Evolutionary conservation across 2,329 filamentous ascomycete genomes (phyloP).

Genomic region (Colletotrichum karsti): DNA sequence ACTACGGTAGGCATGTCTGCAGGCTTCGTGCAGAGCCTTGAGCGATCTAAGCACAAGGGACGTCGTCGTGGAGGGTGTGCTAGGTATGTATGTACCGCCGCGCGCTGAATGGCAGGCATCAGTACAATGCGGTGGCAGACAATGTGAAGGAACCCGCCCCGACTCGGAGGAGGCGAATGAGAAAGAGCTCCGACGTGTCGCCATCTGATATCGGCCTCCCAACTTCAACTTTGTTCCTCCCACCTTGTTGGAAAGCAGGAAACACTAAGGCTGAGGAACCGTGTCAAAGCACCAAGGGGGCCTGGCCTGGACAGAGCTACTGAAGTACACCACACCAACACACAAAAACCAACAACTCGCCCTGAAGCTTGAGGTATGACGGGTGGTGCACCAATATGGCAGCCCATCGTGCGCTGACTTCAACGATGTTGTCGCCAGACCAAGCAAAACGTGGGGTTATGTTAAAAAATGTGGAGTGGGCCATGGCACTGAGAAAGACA

Average conservation of each 20-base stretch:
- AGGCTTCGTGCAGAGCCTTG: no score
- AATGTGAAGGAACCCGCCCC: background rate
- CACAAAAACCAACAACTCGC: background rate
- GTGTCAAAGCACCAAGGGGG: background rate
- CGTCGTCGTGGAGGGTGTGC: background rate
- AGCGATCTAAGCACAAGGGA: no score
- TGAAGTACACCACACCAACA: no score
- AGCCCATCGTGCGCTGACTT: no score
- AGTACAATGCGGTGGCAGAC: background rate
- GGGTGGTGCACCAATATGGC: no score
- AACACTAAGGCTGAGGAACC: conserved; percentile 4
- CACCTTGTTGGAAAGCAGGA: background rate
- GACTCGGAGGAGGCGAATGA: background rate
- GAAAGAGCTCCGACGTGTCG: background rate
- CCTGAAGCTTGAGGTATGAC: conserved; percentile 1
- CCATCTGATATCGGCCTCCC: conserved; percentile 16
- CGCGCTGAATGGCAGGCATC: no score
- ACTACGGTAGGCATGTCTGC: no score
- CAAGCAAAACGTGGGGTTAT: conserved; percentile 6
- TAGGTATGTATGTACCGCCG: background rate
- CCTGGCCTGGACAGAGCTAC: no score
- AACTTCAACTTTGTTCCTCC: conserved; percentile 1
- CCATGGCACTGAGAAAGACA: background rate
- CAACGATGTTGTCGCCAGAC: background rate
- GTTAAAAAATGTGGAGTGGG: background rate